Conservation (phyloP, 768 basidiomycete species). For the Hemileccinum rubropunctum region DNA sequence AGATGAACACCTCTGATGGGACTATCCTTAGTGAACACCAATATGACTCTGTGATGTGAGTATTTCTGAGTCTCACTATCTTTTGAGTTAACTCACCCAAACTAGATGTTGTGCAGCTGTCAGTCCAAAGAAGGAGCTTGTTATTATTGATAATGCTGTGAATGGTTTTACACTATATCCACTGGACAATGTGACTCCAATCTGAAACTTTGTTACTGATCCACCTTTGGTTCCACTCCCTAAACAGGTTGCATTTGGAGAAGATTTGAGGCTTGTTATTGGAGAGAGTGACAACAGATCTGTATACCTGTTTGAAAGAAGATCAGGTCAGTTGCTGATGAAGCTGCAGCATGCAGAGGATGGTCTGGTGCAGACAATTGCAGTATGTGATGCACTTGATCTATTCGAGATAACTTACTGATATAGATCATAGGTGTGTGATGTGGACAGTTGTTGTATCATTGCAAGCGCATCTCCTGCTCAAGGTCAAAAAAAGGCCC, state of each 20-base stretch:
- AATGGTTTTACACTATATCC: conserved; percentile 7
- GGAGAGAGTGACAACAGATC: conserved; percentile 2
- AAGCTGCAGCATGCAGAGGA: neutral
- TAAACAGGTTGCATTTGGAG: conserved; percentile 9
- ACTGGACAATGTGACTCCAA: neutral
- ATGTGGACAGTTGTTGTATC: neutral
- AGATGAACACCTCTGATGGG: conserved; percentile 3
- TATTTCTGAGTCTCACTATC: neutral
- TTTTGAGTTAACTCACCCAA: neutral
- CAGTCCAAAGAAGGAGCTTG: neutral
- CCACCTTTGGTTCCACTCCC: neutral
- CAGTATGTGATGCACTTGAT: neutral
- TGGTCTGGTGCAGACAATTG: neutral
- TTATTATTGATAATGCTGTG: conserved; percentile 5
- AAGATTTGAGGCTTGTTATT: conserved; percentile 5
- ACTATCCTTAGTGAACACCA: neutral
- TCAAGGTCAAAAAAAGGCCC: neutral
- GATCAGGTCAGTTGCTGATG: neutral
- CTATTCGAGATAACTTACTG: neutral
- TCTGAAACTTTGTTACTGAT: conserved; percentile 1
- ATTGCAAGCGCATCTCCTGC: neutral
- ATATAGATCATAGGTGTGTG: neutral
- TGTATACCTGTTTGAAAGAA: conserved; percentile 8
- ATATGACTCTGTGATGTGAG: conserved; percentile 7
- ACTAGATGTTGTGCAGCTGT: conserved; percentile 7